A percentile compares a stretch with the other conserved stretches of the same genome.
Conservation (phyloP, 1,284 basidiomycete species). For the Gomphus bonarii region DNA sequence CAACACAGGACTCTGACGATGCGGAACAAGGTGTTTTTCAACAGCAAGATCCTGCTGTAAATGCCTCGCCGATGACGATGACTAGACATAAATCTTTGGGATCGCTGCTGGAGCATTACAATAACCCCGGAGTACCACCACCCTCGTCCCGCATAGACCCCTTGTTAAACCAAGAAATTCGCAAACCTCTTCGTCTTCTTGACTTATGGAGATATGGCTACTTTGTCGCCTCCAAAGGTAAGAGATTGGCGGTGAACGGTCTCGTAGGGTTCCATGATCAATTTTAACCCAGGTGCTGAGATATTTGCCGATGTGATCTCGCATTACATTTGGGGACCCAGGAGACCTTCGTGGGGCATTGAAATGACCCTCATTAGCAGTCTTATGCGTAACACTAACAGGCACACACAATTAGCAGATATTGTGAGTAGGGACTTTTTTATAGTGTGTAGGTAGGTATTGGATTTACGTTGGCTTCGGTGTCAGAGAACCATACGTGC, state of each 20-base stretch:
- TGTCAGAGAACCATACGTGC: conserved; percentile 60
- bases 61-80: neutral
- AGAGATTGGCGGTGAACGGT: neutral
- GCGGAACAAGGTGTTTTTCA: neutral
- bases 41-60: neutral
- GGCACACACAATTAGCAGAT: conserved; percentile 79
- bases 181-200: conserved; percentile 47
- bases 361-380: conserved; percentile 80
- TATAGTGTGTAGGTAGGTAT: neutral
- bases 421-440: conserved; percentile 41
- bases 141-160: conserved; percentile 62
- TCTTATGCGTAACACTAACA: conserved; percentile 78
- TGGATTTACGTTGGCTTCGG: neutral
- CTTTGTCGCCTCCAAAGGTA: conserved; percentile 58
- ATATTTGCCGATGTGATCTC: conserved; percentile 58
- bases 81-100: conserved; percentile 17
- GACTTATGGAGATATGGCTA: conserved; percentile 60
- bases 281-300: conserved; percentile 45
- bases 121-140: conserved; percentile 52
- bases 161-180: conserved; percentile 44
- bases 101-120: conserved; percentile 45
- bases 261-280: neutral
- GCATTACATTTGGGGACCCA: conserved; percentile 72
- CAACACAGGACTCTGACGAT: neutral
- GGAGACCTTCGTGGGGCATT: conserved; percentile 79